Evolutionary conservation across 805 yeast species (phyloP).

Genomic region (Tetrapisispora phaffii): DNA sequence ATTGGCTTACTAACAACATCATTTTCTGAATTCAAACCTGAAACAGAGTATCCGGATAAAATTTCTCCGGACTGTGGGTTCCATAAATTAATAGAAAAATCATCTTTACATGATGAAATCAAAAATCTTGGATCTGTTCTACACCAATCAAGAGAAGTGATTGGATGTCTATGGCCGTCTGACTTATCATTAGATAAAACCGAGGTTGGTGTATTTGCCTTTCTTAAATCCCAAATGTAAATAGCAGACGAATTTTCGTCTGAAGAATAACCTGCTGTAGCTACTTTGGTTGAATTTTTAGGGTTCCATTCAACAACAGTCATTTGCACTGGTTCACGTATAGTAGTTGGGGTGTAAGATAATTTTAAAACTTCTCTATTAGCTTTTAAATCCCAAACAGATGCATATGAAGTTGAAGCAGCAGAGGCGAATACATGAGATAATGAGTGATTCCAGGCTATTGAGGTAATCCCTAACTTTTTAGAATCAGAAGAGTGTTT

Average conservation of each 20-base stretch:
- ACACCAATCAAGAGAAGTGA: slow-evolving; percentile 91
- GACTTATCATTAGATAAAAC: slow-evolving; percentile 30
- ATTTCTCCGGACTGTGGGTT: slow-evolving; percentile 66
- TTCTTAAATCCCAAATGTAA: slow-evolving; percentile 88
- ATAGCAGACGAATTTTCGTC: slow-evolving; percentile 68
- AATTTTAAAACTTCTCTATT: slow-evolving; percentile 83
- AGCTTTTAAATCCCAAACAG: slow-evolving; percentile 88
- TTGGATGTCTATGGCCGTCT: slow-evolving; percentile 77
- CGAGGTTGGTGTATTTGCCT: slow-evolving; percentile 80
- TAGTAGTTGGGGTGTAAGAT: slow-evolving; percentile 47
- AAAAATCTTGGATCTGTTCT: slow-evolving; percentile 64
- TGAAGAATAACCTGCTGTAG: slow-evolving; percentile 85
- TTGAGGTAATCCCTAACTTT: slow-evolving; percentile 58
- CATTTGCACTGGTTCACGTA: slow-evolving; percentile 50
- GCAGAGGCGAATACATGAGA: slow-evolving; percentile 89
- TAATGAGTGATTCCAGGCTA: slow-evolving; percentile 82
- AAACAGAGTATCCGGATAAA: slow-evolving; percentile 72
- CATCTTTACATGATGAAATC: slow-evolving; percentile 85
- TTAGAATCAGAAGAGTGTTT: slow-evolving; percentile 36
- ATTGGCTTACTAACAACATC: slow-evolving; percentile 12
- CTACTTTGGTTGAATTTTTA: slow-evolving; percentile 67
- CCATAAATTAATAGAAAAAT: slow-evolving; percentile 71
- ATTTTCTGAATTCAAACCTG: background rate
- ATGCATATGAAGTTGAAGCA: slow-evolving; percentile 65
- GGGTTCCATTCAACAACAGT: slow-evolving; percentile 95